phyloP scores from a whole-genome alignment of 2,329 filamentous ascomycete genomes.

The Diaporthe citri region DNA sequence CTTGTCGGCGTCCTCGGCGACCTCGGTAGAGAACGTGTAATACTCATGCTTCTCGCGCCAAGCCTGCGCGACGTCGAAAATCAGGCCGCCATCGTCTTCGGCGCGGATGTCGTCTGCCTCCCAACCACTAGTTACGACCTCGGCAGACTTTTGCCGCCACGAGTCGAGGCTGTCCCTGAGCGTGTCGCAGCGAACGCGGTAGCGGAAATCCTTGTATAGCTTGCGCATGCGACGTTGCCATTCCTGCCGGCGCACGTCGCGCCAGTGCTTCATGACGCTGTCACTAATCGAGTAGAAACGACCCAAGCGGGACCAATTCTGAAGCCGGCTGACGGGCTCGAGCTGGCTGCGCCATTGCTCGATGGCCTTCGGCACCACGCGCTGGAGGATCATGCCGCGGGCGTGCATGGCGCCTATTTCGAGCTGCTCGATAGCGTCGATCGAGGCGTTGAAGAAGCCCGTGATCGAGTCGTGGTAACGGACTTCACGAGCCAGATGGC shows the following conservation, averaged over 20 bases:
- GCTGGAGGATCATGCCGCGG: slow-evolving; percentile 33
- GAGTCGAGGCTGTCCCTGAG: slow-evolving; percentile 43
- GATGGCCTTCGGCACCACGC: slow-evolving; percentile 33
- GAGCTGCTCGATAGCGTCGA: slow-evolving; percentile 39
- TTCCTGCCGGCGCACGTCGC: slow-evolving; percentile 35
- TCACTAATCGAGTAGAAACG: slow-evolving; percentile 33
- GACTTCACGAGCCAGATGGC: slow-evolving; percentile 38
- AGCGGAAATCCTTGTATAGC: slow-evolving; percentile 44
- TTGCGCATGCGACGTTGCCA: slow-evolving; percentile 44
- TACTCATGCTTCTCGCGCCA: slow-evolving; percentile 42
- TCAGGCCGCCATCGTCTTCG: slow-evolving; percentile 44
- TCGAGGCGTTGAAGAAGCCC: slow-evolving; percentile 37
- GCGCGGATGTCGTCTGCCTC: slow-evolving; percentile 45
- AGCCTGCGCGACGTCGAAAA: slow-evolving; percentile 43
- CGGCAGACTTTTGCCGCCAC: slow-evolving; percentile 44
- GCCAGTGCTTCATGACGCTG: slow-evolving; percentile 37
- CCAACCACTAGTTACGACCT: slow-evolving; percentile 41
- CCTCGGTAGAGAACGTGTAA: slow-evolving; percentile 41
- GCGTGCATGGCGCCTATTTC: slow-evolving; percentile 35
- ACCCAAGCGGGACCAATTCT: slow-evolving; percentile 34
- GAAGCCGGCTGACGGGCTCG: slow-evolving; percentile 23
- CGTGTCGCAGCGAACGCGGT: slow-evolving; percentile 44
- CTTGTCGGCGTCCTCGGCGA: slow-evolving; percentile 46
- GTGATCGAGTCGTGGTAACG: slow-evolving; percentile 40
- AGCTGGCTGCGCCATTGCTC: slow-evolving; percentile 34